These are phyloP conservation scores for Pisolithus thermaeus DNA, from an alignment of 1,284 basidiomycete species.

Conservation along the genomic window DNA sequence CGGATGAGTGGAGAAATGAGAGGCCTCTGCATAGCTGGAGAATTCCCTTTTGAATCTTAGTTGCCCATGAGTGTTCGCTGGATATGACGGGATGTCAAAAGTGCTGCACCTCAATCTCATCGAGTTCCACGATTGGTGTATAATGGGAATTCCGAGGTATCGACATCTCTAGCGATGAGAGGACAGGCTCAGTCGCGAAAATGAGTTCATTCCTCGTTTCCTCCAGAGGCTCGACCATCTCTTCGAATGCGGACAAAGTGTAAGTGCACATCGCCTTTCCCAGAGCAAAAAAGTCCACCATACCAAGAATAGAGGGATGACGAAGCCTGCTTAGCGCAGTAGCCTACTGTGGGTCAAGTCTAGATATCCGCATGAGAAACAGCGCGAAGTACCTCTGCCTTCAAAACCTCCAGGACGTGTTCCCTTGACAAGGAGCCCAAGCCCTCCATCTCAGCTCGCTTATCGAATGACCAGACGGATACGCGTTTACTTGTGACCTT, in stretches of 20 bases:
- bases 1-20: conserved; percentile 88
- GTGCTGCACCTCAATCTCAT: conserved; percentile 79
- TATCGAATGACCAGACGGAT: conserved; percentile 87
- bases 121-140: conserved; percentile 62
- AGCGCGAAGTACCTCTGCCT: conserved; percentile 67
- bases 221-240: conserved; percentile 98
- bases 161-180: conserved; percentile 72
- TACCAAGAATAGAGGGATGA: conserved; percentile 90
- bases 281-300: conserved; percentile 13
- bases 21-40: conserved; percentile 92
- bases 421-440: conserved; percentile 60
- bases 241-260: conserved; percentile 31
- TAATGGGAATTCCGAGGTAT: conserved; percentile 59
- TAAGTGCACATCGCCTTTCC: conserved; percentile 8
- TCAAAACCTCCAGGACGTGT: conserved; percentile 74
- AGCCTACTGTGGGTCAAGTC: conserved; percentile 47
- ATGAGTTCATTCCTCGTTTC: conserved; percentile 85
- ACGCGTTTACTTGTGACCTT: conserved; percentile 86
- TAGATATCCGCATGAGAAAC: neutral
- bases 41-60: conserved; percentile 94
- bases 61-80: conserved; percentile 4
- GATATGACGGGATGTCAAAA: conserved; percentile 3
- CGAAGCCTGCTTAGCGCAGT: conserved; percentile 80
- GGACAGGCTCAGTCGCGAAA: conserved; percentile 89
- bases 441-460: conserved; percentile 71